A percentile compares a stretch with the other conserved stretches of the same genome.
Conservation (phyloP, 352 stramenopile species). For the Thalassiosira hispida region DNA sequence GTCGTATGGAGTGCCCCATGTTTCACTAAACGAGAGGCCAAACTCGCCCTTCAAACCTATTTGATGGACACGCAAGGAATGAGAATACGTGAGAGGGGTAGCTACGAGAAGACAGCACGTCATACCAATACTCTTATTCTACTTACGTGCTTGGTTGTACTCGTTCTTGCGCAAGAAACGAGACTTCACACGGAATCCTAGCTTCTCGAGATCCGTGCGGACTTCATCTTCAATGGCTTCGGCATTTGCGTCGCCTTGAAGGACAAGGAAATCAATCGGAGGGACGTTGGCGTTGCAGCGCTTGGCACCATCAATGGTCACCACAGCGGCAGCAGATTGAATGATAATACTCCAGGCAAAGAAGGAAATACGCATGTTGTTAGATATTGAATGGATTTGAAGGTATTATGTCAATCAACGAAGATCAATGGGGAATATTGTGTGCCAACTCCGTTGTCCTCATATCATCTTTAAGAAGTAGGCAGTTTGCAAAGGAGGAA, state of each 20-base stretch:
- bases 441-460: too few species aligned
- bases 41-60: slow-evolving; percentile 47
- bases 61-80: neutral
- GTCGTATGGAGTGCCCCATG: slow-evolving; percentile 73
- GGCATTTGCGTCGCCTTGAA: slow-evolving; percentile 50
- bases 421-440: too few species aligned
- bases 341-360: neutral
- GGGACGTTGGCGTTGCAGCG: slow-evolving; percentile 15
- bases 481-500: too few species aligned
- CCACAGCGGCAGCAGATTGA: slow-evolving; percentile 8
- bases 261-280: slow-evolving; percentile 53
- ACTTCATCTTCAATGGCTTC: slow-evolving; percentile 62
- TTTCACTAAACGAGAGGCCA: slow-evolving; percentile 63
- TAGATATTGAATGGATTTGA: too few species aligned
- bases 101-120: neutral
- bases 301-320: slow-evolving; percentile 27
- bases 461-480: too few species aligned
- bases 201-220: slow-evolving; percentile 32
- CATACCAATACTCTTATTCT: neutral
- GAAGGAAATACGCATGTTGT: slow-evolving; percentile 7
- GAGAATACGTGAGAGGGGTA: neutral
- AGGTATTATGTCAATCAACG: too few species aligned
- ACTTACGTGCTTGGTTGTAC: slow-evolving; percentile 47
- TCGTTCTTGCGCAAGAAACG: slow-evolving; percentile 45
- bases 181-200: slow-evolving; percentile 56